Evolutionary conservation across 257 asterid species (phyloP).

Genomic region (Gynochthodes officinalis): DNA sequence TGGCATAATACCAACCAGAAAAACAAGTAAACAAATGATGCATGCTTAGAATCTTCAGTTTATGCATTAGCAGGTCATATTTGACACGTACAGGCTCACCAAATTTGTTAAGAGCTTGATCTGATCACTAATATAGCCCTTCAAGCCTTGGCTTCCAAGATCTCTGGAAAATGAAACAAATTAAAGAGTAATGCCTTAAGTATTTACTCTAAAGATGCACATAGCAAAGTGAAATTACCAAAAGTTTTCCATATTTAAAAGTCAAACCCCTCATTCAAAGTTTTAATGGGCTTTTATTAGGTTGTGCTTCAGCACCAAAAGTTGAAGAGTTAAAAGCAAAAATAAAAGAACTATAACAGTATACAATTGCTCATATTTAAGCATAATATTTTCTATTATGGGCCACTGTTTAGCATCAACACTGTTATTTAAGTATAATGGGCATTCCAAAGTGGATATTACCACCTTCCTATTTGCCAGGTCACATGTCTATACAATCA

Average conservation of each 20-base stretch:
- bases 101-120: conserved; percentile 70
- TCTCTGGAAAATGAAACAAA: conserved; percentile 48
- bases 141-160: conserved; percentile 92
- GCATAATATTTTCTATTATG: neutral
- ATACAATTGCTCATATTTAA: neutral
- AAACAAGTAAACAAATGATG: neutral
- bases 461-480: neutral
- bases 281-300: neutral
- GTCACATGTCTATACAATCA: neutral
- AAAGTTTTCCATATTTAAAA: neutral
- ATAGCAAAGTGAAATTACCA: neutral
- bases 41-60: neutral
- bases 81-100: conserved; percentile 92
- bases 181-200: neutral
- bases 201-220: neutral
- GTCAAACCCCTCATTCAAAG: no score
- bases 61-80: conserved; percentile 12
- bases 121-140: conserved; percentile 74
- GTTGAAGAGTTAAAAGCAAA: neutral
- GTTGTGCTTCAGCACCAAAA: neutral
- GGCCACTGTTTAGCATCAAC: neutral
- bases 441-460: neutral
- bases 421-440: neutral
- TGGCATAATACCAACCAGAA: neutral
- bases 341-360: neutral